Evolutionary conservation across 2,329 filamentous ascomycete genomes (phyloP).

Genomic region (Colletotrichum cereale): DNA sequence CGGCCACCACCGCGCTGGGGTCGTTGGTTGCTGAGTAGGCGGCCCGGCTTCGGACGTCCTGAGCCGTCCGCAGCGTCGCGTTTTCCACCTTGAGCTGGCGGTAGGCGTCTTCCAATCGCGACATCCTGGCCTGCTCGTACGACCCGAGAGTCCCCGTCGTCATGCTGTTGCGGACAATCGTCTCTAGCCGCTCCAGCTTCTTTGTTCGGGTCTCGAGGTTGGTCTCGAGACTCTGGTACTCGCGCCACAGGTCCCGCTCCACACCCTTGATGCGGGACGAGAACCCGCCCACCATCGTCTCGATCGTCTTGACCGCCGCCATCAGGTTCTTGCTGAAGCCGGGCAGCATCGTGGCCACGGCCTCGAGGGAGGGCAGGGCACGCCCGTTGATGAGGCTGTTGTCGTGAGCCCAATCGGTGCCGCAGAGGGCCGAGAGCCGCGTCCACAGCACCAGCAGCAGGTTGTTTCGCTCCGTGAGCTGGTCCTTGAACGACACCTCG

Average conservation of each 20-base stretch:
- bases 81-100: conserved; percentile 74
- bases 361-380: conserved; percentile 83
- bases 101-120: conserved; percentile 71
- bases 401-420: conserved; percentile 90
- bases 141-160: conserved; percentile 61
- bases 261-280: conserved; percentile 83
- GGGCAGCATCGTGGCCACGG: conserved; percentile 85
- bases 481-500: conserved; percentile 86
- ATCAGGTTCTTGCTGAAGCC: conserved; percentile 93
- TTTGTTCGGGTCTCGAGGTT: conserved; percentile 84
- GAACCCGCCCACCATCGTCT: conserved; percentile 82
- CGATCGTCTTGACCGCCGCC: conserved; percentile 87
- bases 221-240: conserved; percentile 88
- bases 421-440: conserved; percentile 85
- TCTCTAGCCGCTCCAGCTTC: conserved; percentile 89
- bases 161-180: conserved; percentile 76
- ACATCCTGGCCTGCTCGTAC: conserved; percentile 60
- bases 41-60: conserved; percentile 67
- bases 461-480: conserved; percentile 90
- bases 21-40: conserved; percentile 56
- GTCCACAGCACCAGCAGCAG: conserved; percentile 93
- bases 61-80: conserved; percentile 75
- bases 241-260: conserved; percentile 91
- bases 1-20: conserved; percentile 51
- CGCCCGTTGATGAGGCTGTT: conserved; percentile 92